phyloP scores from a whole-genome alignment of 2,329 filamentous ascomycete species.

The Corinectria fuckeliana region DNA sequence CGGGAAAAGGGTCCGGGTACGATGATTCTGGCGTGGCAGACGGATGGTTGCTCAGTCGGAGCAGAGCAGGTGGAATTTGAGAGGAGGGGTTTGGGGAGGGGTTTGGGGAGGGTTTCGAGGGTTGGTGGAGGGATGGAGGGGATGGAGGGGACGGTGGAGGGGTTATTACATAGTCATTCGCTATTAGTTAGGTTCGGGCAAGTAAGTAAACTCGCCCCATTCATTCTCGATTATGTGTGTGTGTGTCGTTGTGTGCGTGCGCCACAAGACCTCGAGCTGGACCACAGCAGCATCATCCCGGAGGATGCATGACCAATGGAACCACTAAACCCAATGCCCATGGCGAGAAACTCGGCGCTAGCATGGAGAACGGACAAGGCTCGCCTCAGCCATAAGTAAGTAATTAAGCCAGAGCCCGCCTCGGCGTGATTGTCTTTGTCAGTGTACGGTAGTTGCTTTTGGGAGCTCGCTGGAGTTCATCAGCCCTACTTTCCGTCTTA shows the following conservation, averaged over 20 bases:
- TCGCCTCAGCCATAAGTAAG: not conserved
- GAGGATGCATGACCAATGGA: not conserved
- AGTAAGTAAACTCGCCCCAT: conserved; percentile 12
- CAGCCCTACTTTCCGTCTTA: conserved; percentile 31
- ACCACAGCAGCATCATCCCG: conserved; percentile 3
- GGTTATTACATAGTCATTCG: conserved; percentile 15
- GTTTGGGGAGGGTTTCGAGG: conserved; percentile 35
- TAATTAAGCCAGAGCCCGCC: not conserved
- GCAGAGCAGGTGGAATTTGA: conserved; percentile 31
- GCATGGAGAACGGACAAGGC: not conserved
- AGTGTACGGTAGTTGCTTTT: no score
- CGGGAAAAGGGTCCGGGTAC: conserved; percentile 1
- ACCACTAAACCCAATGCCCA: not conserved
- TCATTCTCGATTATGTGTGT: not conserved
- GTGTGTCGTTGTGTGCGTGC: conserved; percentile 9
- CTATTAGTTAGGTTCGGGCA: conserved; percentile 22
- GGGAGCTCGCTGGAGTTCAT: conserved; percentile 26
- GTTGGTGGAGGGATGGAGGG: conserved; percentile 27
- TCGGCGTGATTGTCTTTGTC: no score
- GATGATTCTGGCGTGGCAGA: conserved; percentile 3
- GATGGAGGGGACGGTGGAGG: conserved; percentile 14
- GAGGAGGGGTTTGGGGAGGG: conserved; percentile 36
- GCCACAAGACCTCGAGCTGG: conserved; percentile 12
- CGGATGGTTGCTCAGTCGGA: conserved; percentile 32
- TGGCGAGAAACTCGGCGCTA: conserved; percentile 2